A percentile compares a stretch with the other conserved stretches of the same genome.
These are phyloP conservation scores for Rhododendron griersonianum DNA, from an alignment of 148 eudicot species.

Conservation along the genomic window DNA sequence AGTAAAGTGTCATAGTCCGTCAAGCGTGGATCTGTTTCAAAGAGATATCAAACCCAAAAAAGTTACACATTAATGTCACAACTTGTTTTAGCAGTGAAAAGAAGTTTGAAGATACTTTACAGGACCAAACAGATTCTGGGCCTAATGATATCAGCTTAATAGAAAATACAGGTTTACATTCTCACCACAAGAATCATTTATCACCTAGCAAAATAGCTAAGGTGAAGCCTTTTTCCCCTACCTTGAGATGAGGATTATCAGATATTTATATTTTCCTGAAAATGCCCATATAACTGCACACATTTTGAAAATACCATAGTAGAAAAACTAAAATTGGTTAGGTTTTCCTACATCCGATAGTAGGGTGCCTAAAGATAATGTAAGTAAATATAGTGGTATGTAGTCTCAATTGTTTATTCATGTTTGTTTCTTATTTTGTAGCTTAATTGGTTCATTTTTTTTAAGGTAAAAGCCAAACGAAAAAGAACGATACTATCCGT, in stretches of 20 bases:
- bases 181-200: neutral
- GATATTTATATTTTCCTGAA: neutral
- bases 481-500: neutral
- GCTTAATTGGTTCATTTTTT: neutral
- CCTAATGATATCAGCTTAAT: neutral
- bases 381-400: neutral
- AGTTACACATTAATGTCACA: neutral
- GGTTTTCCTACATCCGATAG: neutral
- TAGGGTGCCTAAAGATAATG: neutral
- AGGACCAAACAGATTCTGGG: neutral
- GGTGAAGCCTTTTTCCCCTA: neutral
- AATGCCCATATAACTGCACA: neutral
- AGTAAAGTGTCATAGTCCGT: conserved; percentile 90
- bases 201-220: neutral
- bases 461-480: neutral
- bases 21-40: conserved; percentile 77
- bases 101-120: neutral
- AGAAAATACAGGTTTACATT: neutral
- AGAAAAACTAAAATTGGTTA: neutral
- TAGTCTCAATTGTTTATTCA: neutral
- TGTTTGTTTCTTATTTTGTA: neutral
- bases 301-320: neutral
- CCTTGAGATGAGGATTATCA: neutral
- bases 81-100: neutral
- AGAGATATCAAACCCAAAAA: neutral